These are phyloP conservation scores for Podospora pseudoanserina DNA, from an alignment of 495 filamentous ascomycete species.

Conservation along the genomic window DNA sequence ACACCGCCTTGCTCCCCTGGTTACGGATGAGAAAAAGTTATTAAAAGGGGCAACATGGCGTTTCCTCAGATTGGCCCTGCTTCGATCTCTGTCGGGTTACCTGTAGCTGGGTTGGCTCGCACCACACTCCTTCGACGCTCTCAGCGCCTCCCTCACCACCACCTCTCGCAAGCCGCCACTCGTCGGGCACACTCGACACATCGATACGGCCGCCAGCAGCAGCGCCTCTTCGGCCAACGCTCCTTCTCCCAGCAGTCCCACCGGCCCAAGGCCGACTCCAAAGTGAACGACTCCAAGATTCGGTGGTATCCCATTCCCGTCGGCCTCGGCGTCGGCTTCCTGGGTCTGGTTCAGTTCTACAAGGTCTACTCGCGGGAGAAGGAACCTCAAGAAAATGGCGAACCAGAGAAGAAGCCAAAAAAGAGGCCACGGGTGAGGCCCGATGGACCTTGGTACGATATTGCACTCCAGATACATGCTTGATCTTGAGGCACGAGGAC, in stretches of 20 bases:
- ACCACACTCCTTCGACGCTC: constrained; percentile 19
- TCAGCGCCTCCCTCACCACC: constrained; percentile 7
- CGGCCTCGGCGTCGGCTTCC: constrained; percentile 79
- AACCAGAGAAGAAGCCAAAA: constrained; percentile 46
- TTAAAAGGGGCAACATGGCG: constrained; percentile 25
- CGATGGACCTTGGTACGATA: constrained; percentile 76
- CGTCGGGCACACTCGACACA: constrained; percentile 8
- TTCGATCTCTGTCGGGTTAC: constrained; percentile 23
- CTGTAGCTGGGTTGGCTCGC: constrained; percentile 19
- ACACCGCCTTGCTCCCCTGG: constrained; percentile 10
- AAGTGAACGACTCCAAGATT: constrained; percentile 66
- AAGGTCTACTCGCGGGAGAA: constrained; percentile 60
- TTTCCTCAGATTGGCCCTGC: constrained; percentile 24
- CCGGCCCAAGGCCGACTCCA: constrained; percentile 39
- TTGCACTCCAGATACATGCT: no score
- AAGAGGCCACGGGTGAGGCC: constrained; percentile 70
- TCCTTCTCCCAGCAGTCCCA: constrained; percentile 36
- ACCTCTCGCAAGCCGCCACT: constrained; percentile 15
- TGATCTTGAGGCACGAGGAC: not conserved
- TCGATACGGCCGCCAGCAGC: not conserved
- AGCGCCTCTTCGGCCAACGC: constrained; percentile 20
- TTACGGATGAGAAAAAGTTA: constrained; percentile 5
- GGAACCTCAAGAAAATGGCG: constrained; percentile 47
- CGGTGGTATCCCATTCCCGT: constrained; percentile 97
- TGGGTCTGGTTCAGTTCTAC: constrained; percentile 83